Base-by-base conservation (phyloP, 768 basidiomycete species). In the Leccinellum rugosiceps region DNA sequence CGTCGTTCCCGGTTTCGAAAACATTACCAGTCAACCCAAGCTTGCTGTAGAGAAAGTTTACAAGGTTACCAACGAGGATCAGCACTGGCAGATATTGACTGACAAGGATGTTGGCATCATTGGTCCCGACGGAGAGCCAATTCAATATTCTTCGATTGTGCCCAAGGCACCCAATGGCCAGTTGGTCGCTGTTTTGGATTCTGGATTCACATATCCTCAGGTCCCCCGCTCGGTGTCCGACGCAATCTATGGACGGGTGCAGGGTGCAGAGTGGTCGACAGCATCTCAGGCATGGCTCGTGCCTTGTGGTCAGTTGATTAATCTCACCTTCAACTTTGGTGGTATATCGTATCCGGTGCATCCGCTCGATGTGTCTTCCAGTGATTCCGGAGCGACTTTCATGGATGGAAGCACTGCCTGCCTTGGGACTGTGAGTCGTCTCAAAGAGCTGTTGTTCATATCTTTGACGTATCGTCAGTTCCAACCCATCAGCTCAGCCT, bases 401-500 rank as follows among this genome's bases (percentile, higher is more conserved):
- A 58, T 72, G 8, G 71, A 73, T 14, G 88, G 88, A 43, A 78
- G 75, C 60, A 69, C 78, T 53, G 79, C 81, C 1, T 92, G 89
- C 68, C 76, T 86, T 55, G 89, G 90, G 15, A 76, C 86, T 51
- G 87, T 90, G 67, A 68, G 86, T 79, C 30, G 26, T 52, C 26
- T 43, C 46, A 25, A 28, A 23, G 7, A 2, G 19, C 47, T 17
- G 11, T 41, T 31, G 23, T 30, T 58, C 47, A 17, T 0, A 45
- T 41, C 10, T 26, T 57, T 67, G 48, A 70, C n/a, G 23, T 28
- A 13, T 56, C 30, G 14, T 35, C 62, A 90, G 83, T 92, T 90
- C 78, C 90, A 92, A 77, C 90, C 90, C 2, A 88, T 91, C 61
- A 88, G 89, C 14, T 82, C 84, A 4, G 88, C 89, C 5, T 90